Conservation (phyloP, 1,284 basidiomycete genomes). For the Fomitiporia mediterranea region DNA sequence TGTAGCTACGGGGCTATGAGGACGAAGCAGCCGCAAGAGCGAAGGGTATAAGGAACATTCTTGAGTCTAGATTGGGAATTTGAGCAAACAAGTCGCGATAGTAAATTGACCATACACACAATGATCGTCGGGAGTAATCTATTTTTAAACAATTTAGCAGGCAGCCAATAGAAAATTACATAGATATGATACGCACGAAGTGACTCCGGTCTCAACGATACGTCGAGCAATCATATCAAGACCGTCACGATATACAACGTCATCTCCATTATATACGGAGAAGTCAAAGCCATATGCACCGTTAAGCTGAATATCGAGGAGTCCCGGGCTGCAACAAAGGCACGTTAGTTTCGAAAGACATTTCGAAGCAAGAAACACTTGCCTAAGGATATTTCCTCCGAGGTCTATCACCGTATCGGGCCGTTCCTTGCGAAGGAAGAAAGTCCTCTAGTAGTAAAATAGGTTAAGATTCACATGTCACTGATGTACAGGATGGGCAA, state of each 20-base stretch:
- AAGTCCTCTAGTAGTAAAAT: slow-evolving; percentile 46
- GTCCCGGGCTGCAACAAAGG: slow-evolving; percentile 52
- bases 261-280: slow-evolving; percentile 69
- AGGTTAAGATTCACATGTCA: slow-evolving; percentile 19
- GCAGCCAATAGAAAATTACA: slow-evolving; percentile 5
- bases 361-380: slow-evolving; percentile 21
- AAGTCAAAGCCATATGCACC: slow-evolving; percentile 91
- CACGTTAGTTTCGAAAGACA: slow-evolving; percentile 5
- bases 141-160: slow-evolving; percentile 1
- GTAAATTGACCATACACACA: slow-evolving; percentile 40
- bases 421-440: slow-evolving; percentile 56
- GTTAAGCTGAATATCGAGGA: slow-evolving; percentile 80
- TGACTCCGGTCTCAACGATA: slow-evolving; percentile 85
- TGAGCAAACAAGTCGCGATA: slow-evolving; percentile 7
- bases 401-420: slow-evolving; percentile 63
- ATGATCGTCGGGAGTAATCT: slow-evolving; percentile 77
- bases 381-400: slow-evolving; percentile 70
- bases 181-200: slow-evolving; percentile 52
- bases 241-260: slow-evolving; percentile 62
- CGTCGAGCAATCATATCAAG: slow-evolving; percentile 67
- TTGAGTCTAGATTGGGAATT: slow-evolving; percentile 51
- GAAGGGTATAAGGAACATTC: slow-evolving; percentile 68
- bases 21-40: slow-evolving; percentile 56
- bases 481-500: too few relatives aligned
- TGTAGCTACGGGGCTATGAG: slow-evolving; percentile 52